Base-by-base conservation (phyloP, 768 basidiomycete genomes). In the Suillus decipiens region DNA sequence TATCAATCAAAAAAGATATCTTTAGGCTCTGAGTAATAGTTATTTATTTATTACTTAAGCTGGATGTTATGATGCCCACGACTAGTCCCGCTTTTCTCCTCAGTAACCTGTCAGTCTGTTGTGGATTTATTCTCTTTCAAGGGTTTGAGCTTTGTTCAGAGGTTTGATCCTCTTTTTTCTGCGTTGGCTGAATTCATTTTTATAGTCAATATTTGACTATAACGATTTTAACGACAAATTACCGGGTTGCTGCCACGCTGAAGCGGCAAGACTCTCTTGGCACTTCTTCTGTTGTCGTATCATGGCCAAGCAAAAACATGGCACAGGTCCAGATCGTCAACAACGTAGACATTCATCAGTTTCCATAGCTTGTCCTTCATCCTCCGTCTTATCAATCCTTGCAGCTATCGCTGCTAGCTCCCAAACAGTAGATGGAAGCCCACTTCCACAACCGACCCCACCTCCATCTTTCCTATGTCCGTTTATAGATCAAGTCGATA, bases 391-490 rank as follows among this genome's bases (percentile, higher is more conserved):
- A 64, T 81, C 86, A 2, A 72, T 86, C 56, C 80, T 89, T 45
- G 86, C 87, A 31, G 76, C 84, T 69, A 75, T 89, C 65, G 85
- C 80, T 8, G 75, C 84, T 5, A 75, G 83, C 12, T 74, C 82
- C n/a, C 69, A 80, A 33, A 64, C 78, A 4, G 84, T 75, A 45
- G 74, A 81, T 68, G 84, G 79, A 54, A 78, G 78, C 62, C 86
- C 87, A 9, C 73, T 78, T 22, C 68, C 73, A 5, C 22, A 59
- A 57, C 72, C 68, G 14, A 68, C 71, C 0, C 22, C 78, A 28
- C 86, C 86, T 1, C 86, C 82, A n/a, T 66, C 80, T 59, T 89
- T 89, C 66, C 81, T 89, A 48, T 89, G 87, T 64, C 89, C 87
- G 1, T 79, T 77, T 24, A 71, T 84, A 65, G 73, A 70, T 37